These are phyloP conservation scores for Ceratobasidium sp. DNA, from an alignment of 1,284 basidiomycete species.

Conservation along the genomic window DNA sequence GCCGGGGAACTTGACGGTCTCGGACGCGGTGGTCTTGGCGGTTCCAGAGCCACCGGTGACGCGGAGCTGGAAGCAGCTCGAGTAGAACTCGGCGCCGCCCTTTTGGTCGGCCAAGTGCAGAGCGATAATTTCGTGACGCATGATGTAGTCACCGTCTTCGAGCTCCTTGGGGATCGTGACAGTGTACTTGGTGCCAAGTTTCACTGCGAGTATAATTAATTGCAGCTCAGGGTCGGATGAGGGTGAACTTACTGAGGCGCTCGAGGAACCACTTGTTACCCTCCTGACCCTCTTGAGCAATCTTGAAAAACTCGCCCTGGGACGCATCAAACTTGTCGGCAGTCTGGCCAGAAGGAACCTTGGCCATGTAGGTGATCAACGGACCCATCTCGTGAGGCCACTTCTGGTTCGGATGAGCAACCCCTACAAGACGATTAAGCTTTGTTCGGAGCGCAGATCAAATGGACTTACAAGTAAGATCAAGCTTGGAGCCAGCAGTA, in stretches of 20 bases:
- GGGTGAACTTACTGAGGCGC: constrained; percentile 49
- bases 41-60: constrained; percentile 54
- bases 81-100: constrained; percentile 75
- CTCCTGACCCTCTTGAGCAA: constrained; percentile 55
- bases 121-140: constrained; percentile 75
- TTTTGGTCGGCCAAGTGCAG: constrained; percentile 61
- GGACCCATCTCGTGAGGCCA: constrained; percentile 78
- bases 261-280: constrained; percentile 52
- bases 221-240: constrained; percentile 3
- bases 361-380: constrained; percentile 72
- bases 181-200: constrained; percentile 50
- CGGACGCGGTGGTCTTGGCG: not conserved
- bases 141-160: constrained; percentile 67
- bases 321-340: constrained; percentile 64
- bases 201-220: constrained; percentile 45
- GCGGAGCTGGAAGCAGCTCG: constrained; percentile 66
- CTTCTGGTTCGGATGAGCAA: constrained; percentile 45
- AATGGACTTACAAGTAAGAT: too few species aligned
- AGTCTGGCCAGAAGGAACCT: constrained; percentile 51
- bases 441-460: constrained; percentile 69
- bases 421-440: constrained; percentile 56
- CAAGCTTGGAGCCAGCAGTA: constrained; percentile 66
- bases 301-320: constrained; percentile 74
- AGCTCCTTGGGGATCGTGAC: constrained; percentile 63
- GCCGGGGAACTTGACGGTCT: constrained; percentile 41